phyloP scores from a whole-genome alignment of 2,329 filamentous ascomycete species.

The Epichloe elymi region DNA sequence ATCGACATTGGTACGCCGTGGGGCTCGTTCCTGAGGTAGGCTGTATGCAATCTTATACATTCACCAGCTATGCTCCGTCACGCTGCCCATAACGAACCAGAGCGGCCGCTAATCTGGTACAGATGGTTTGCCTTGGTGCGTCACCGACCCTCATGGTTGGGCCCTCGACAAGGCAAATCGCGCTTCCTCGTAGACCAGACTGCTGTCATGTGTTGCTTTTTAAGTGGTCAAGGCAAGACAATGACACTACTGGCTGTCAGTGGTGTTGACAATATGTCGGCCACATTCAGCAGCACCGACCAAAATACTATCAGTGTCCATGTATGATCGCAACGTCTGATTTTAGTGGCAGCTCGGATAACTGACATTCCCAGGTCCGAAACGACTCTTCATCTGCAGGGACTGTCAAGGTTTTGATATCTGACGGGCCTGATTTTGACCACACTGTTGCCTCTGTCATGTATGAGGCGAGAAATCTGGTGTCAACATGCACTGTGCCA shows the following conservation, averaged over 20 bases:
- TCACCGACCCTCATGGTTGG: conserved; percentile 72
- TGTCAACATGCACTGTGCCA: conserved; percentile 26
- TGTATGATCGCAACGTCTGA: conserved; percentile 28
- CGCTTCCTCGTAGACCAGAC: conserved; percentile 61
- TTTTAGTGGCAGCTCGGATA: conserved; percentile 1
- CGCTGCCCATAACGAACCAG: neutral
- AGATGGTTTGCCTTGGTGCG: conserved; percentile 76
- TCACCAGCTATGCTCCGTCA: neutral
- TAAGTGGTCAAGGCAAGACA: conserved; percentile 57
- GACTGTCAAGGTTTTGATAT: conserved; percentile 51
- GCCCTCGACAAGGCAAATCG: conserved; percentile 66
- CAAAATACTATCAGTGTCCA: conserved; percentile 55
- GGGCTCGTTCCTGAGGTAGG: conserved; percentile 39
- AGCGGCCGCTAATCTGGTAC: neutral
- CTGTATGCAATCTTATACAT: neutral
- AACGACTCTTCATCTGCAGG: conserved; percentile 52
- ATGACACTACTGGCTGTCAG: conserved; percentile 69
- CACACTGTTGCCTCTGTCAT: conserved; percentile 66
- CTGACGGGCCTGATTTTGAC: conserved; percentile 61
- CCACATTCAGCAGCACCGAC: conserved; percentile 51
- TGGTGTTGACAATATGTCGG: conserved; percentile 56
- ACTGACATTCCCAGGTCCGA: conserved; percentile 28
- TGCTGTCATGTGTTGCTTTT: conserved; percentile 64
- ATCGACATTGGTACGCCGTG: conserved; percentile 51
- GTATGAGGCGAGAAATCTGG: conserved; percentile 64